These are phyloP conservation scores for Ophiocordyceps australis DNA, from an alignment of 2,329 filamentous ascomycete genomes.

Conservation along the genomic window DNA sequence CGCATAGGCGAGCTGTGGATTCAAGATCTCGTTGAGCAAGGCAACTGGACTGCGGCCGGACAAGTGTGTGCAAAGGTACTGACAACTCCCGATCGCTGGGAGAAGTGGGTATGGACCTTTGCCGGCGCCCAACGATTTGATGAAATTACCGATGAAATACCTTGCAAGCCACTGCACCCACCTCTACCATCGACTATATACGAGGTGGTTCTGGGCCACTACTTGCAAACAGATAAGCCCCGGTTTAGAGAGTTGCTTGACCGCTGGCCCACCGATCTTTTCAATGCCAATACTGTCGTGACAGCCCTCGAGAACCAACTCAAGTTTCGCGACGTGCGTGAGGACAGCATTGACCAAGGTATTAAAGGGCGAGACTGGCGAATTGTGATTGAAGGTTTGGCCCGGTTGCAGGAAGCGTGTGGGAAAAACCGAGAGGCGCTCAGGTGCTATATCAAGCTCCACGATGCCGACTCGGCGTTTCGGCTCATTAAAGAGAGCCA, in stretches of 20 bases:
- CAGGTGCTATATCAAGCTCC: conserved; percentile 73
- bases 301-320: conserved; percentile 70
- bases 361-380: conserved; percentile 67
- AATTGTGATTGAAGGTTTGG: conserved; percentile 73
- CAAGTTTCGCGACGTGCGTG: conserved; percentile 52
- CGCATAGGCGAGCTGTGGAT: conserved; percentile 90
- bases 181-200: conserved; percentile 70
- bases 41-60: conserved; percentile 64
- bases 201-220: conserved; percentile 77
- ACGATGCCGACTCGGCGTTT: conserved; percentile 85
- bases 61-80: conserved; percentile 70
- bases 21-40: conserved; percentile 58
- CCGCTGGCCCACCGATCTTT: conserved; percentile 69
- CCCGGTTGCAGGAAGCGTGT: conserved; percentile 66
- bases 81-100: conserved; percentile 65
- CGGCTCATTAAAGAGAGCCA: conserved; percentile 71
- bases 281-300: conserved; percentile 59
- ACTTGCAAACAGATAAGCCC: conserved; percentile 59
- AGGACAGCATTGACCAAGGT: conserved; percentile 59
- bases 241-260: conserved; percentile 67
- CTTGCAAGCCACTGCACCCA: conserved; percentile 57
- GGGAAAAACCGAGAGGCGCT: conserved; percentile 72
- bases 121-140: conserved; percentile 73
- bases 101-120: conserved; percentile 91
- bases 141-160: conserved; percentile 75